Evolutionary conservation across 192 early-diverging fungal species (phyloP).

Genomic region (Phycomyces blakesleeanus): DNA sequence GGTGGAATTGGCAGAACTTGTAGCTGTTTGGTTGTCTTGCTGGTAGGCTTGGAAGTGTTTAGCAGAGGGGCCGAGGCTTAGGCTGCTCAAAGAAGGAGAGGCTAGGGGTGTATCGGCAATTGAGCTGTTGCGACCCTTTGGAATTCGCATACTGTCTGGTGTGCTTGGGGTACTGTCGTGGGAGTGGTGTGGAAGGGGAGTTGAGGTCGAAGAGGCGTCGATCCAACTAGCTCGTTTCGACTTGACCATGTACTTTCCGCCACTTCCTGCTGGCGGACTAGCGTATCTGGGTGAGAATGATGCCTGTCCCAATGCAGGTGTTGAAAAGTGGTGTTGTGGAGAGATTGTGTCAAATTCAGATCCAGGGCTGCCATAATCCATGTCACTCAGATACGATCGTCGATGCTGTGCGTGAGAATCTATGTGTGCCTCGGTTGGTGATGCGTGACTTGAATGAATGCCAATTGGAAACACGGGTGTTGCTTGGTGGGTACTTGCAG

Average conservation of each 20-base stretch:
- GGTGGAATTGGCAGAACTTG: too few relatives aligned
- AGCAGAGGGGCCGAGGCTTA: too few relatives aligned
- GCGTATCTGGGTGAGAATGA: conserved; percentile 25
- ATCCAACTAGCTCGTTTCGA: conserved; percentile 38
- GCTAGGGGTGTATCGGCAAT: too few relatives aligned
- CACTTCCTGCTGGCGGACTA: conserved; percentile 33
- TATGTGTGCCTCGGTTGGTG: conserved; percentile 3
- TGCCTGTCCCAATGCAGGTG: conserved; percentile 2
- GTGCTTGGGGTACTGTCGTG: neutral
- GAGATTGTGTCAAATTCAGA: conserved; percentile 4
- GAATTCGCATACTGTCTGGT: neutral
- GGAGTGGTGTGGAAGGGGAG: neutral
- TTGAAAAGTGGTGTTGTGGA: neutral
- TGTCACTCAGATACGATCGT: conserved; percentile 15
- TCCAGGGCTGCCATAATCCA: conserved; percentile 21
- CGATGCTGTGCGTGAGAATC: neutral
- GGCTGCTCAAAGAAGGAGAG: too few relatives aligned
- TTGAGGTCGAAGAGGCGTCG: conserved; percentile 19
- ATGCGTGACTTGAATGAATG: conserved; percentile 1
- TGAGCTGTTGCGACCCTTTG: neutral
- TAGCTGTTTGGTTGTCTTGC: too few relatives aligned
- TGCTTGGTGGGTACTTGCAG: neutral
- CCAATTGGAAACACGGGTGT: too few relatives aligned
- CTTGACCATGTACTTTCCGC: conserved; percentile 33
- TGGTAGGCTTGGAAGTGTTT: too few relatives aligned